Conservation (phyloP, 2,329 filamentous ascomycete genomes). For the Ilyonectria mors-panacis region DNA sequence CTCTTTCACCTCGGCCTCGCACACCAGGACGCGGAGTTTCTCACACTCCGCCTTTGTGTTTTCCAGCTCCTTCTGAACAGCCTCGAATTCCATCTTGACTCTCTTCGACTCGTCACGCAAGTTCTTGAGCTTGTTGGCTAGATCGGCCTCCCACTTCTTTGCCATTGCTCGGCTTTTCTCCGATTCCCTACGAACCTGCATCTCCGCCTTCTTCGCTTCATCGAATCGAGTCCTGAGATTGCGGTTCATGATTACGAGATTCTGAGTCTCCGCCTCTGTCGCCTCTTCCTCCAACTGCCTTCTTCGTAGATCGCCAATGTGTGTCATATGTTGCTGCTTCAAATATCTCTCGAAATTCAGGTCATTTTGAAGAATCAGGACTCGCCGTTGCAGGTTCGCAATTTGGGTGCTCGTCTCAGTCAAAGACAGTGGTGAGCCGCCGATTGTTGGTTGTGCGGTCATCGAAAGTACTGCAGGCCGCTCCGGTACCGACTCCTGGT, state of each 20-base stretch:
- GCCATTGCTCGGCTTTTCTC: constrained; percentile 80
- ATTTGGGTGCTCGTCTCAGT: constrained; percentile 57
- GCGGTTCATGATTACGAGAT: constrained; percentile 83
- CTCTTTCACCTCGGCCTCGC: constrained; percentile 79
- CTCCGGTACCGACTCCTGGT: constrained; percentile 63
- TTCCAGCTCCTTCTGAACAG: constrained; percentile 71
- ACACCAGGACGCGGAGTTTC: constrained; percentile 75
- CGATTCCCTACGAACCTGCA: constrained; percentile 79
- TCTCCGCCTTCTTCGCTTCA: constrained; percentile 79
- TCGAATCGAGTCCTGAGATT: constrained; percentile 80
- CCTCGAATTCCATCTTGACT: constrained; percentile 71
- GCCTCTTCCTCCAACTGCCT: constrained; percentile 83
- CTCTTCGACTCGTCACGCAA: constrained; percentile 80
- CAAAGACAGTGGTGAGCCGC: constrained; percentile 49
- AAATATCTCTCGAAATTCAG: constrained; percentile 87
- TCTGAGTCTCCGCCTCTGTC: constrained; percentile 86
- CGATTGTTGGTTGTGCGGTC: constrained; percentile 48
- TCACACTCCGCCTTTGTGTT: constrained; percentile 72
- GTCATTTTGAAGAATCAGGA: constrained; percentile 84
- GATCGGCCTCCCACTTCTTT: constrained; percentile 83
- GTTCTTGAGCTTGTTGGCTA: constrained; percentile 75
- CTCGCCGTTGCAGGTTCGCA: constrained; percentile 77
- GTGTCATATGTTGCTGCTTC: constrained; percentile 85
- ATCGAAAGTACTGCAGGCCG: constrained; percentile 49
- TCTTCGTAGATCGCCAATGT: constrained; percentile 84